phyloP scores from a whole-genome alignment of 1,139 yeast species.

The Nematodospora anomalae region DNA sequence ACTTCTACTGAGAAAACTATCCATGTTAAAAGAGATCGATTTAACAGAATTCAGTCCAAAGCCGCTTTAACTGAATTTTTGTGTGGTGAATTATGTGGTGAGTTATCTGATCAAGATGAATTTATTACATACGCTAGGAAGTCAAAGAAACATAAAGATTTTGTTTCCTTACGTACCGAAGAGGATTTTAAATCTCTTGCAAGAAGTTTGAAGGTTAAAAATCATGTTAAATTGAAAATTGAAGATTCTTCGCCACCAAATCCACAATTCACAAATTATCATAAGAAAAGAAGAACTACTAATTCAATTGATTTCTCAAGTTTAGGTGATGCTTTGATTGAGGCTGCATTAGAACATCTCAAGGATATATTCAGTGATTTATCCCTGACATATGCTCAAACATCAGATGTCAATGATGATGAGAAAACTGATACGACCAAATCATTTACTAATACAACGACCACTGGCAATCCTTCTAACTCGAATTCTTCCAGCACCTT shows the following conservation, averaged over 20 bases:
- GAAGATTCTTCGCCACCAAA: conserved; percentile 19
- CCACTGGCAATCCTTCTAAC: conserved; percentile 1
- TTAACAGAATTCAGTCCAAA: conserved; percentile 17
- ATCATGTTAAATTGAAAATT: conserved; percentile 32
- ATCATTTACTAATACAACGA: not conserved
- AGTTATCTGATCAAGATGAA: conserved; percentile 7
- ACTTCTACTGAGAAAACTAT: conserved; percentile 14
- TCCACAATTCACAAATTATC: not conserved
- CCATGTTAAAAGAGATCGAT: conserved; percentile 13
- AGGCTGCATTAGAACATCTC: conserved; percentile 26
- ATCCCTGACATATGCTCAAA: conserved; percentile 1
- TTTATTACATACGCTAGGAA: conserved; percentile 27
- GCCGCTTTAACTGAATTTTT: conserved; percentile 17
- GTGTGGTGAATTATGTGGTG: conserved; percentile 8
- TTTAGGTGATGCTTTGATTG: conserved; percentile 27
- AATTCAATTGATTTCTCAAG: conserved; percentile 20
- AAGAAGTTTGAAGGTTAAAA: conserved; percentile 50
- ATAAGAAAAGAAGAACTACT: conserved; percentile 12
- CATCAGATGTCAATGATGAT: conserved; percentile 1
- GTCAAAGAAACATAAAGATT: conserved; percentile 45
- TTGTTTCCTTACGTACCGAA: conserved; percentile 36
- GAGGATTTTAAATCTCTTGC: conserved; percentile 47
- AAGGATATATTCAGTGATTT: conserved; percentile 20
- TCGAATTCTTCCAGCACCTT: conserved; percentile 4
- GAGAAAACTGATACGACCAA: conserved; percentile 2